Evolutionary conservation across 2,329 filamentous ascomycete species (phyloP).

Genomic region (Diaporthe destruens): DNA sequence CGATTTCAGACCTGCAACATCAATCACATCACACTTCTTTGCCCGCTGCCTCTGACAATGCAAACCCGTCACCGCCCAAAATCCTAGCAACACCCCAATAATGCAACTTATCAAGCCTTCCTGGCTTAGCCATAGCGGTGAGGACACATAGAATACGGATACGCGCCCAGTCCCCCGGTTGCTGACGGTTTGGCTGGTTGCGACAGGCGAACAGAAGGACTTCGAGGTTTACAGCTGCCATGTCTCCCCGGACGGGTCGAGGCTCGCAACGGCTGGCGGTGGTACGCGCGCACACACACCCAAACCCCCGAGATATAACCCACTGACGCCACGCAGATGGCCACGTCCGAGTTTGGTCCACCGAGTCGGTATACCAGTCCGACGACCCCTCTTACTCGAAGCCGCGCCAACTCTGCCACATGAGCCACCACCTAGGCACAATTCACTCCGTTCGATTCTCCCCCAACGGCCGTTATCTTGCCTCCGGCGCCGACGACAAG

Average conservation of each 20-base stretch:
- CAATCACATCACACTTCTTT: slow-evolving; percentile 5
- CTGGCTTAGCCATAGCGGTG: slow-evolving; percentile 95
- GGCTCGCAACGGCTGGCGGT: slow-evolving; percentile 93
- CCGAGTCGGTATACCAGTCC: slow-evolving; percentile 89
- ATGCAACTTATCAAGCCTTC: slow-evolving; percentile 95
- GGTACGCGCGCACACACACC: slow-evolving; percentile 64
- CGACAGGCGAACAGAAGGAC: slow-evolving; percentile 90
- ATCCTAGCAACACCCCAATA: slow-evolving; percentile 45
- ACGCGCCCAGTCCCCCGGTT: background rate
- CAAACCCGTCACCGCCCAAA: slow-evolving; percentile 34
- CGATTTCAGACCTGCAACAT: slow-evolving; percentile 30
- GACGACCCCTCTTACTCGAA: slow-evolving; percentile 77
- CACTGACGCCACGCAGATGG: slow-evolving; percentile 71
- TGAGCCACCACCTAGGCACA: slow-evolving; percentile 98
- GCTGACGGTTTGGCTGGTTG: slow-evolving; percentile 45
- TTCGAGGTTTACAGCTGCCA: slow-evolving; percentile 99
- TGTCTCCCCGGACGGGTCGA: slow-evolving; percentile 92
- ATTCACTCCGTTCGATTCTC: slow-evolving; percentile 98
- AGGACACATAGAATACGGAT: slow-evolving; percentile 44
- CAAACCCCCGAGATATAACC: background rate
- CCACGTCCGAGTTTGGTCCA: slow-evolving; percentile 98
- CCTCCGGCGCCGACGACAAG: slow-evolving; percentile 97
- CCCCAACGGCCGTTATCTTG: slow-evolving; percentile 92
- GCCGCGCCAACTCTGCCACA: slow-evolving; percentile 94
- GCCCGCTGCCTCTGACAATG: slow-evolving; percentile 35